A percentile compares a stretch with the other conserved stretches of the same genome.
phyloP scores from a whole-genome alignment of 441 rosid species.

The Omphalea diandra region DNA sequence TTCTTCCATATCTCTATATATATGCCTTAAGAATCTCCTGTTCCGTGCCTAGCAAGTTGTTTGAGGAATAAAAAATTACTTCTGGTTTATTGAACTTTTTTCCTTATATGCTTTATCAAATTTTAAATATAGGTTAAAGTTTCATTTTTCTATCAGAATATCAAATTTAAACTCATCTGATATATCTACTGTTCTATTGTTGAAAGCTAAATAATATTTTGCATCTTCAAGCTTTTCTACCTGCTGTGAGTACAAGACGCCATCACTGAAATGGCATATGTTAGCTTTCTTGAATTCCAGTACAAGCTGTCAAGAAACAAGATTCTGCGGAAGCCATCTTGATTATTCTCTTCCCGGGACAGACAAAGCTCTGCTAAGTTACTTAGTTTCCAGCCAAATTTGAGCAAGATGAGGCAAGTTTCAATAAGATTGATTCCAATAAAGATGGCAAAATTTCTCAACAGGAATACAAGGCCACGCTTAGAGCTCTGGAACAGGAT shows the following conservation, averaged over 20 bases:
- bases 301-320: slow-evolving; percentile 63
- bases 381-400: slow-evolving; percentile 48
- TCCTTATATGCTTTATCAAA: no score
- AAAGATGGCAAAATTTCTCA: slow-evolving; percentile 82
- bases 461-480: slow-evolving; percentile 57
- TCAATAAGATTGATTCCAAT: slow-evolving; percentile 63
- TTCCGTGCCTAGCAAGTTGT: slow-evolving; percentile 19
- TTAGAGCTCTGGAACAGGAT: slow-evolving; percentile 66
- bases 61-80: slow-evolving; percentile 23
- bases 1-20: slow-evolving; percentile 14
- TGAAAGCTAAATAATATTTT: neutral
- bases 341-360: slow-evolving; percentile 50
- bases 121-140: neutral
- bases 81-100: slow-evolving; percentile 8
- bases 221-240: neutral
- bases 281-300: slow-evolving; percentile 62
- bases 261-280: slow-evolving; percentile 35
- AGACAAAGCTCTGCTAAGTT: slow-evolving; percentile 50
- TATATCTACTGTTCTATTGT: neutral
- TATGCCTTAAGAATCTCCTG: slow-evolving; percentile 28
- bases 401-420: slow-evolving; percentile 59
- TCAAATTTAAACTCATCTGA: neutral
- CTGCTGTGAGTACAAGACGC: neutral
- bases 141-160: slow-evolving; percentile 5
- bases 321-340: slow-evolving; percentile 51